These are phyloP conservation scores for Peronospora belbahrii DNA, from an alignment of 352 stramenopile genomes.

Conservation along the genomic window DNA sequence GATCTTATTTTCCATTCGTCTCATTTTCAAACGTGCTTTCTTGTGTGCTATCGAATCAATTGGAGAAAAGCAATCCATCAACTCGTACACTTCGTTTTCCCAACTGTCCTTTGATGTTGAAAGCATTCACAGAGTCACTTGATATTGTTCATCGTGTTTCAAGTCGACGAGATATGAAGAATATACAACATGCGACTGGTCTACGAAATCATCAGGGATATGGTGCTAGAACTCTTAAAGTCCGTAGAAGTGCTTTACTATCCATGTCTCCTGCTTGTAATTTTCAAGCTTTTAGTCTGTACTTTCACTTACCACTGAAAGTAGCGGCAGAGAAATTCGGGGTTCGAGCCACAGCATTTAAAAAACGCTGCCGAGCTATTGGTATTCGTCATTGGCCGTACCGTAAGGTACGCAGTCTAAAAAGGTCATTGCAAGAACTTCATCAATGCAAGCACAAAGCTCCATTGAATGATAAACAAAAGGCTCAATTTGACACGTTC, in stretches of 20 bases:
- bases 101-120: slow-evolving; percentile 16
- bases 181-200: slow-evolving; percentile 25
- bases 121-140: slow-evolving; percentile 17
- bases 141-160: slow-evolving; percentile 31
- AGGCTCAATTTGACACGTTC: slow-evolving; percentile 47
- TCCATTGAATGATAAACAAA: slow-evolving; percentile 53
- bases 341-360: slow-evolving; percentile 64
- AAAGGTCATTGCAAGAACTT: slow-evolving; percentile 54
- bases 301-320: slow-evolving; percentile 70
- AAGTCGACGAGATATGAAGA: slow-evolving; percentile 27
- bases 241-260: slow-evolving; percentile 41
- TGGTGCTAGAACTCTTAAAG: slow-evolving; percentile 26
- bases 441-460: slow-evolving; percentile 47
- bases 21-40: slow-evolving; percentile 19
- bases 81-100: too few relatives aligned
- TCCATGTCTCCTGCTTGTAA: slow-evolving; percentile 49
- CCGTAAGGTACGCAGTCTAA: slow-evolving; percentile 61
- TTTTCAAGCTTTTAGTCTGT: slow-evolving; percentile 59
- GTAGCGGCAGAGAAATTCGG: slow-evolving; percentile 65
- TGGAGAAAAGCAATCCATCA: too few relatives aligned
- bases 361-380: slow-evolving; percentile 65
- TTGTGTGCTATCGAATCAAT: slow-evolving; percentile 9
- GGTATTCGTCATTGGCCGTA: slow-evolving; percentile 68
- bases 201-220: slow-evolving; percentile 8
- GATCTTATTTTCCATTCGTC: slow-evolving; percentile 19